phyloP scores from a whole-genome alignment of 2,329 filamentous ascomycete genomes.

The Bisporella sp. region DNA sequence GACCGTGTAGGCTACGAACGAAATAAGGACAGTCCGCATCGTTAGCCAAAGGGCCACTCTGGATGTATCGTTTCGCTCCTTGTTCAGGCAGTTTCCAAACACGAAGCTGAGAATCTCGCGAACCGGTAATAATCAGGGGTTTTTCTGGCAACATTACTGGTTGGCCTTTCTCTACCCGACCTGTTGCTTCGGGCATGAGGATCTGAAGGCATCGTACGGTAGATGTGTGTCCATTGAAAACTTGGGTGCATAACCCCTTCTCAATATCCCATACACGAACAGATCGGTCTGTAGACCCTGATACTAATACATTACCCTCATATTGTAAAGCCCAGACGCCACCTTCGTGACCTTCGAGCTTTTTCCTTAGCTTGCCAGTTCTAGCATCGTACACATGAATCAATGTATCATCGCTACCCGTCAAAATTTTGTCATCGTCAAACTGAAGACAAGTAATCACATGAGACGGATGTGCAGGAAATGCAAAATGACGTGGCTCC shows the following conservation, averaged over 20 bases:
- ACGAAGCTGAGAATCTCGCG: constrained; percentile 84
- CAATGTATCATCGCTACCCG: constrained; percentile 92
- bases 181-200: constrained; percentile 75
- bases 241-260: constrained; percentile 82
- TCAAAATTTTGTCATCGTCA: constrained; percentile 95
- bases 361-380: constrained; percentile 76
- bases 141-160: constrained; percentile 87
- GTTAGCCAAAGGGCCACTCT: constrained; percentile 66
- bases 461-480: constrained; percentile 91
- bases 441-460: constrained; percentile 98
- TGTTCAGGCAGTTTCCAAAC: constrained; percentile 90
- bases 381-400: constrained; percentile 98
- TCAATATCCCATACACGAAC: constrained; percentile 99
- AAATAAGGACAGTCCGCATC: constrained; percentile 89
- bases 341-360: constrained; percentile 88
- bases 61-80: constrained; percentile 70
- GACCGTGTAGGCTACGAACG: constrained; percentile 76
- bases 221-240: constrained; percentile 96
- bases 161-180: constrained; percentile 62
- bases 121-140: constrained; percentile 94
- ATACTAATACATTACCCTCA: constrained; percentile 89
- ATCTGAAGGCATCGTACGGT: constrained; percentile 96
- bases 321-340: constrained; percentile 98
- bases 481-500: constrained; percentile 86
- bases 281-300: constrained; percentile 90